Percentiles rank a stretch among this genome's conserved stretches.
These are phyloP conservation scores for Aspergillus caelatus DNA, from an alignment of 2,329 filamentous ascomycete species.

Conservation along the genomic window DNA sequence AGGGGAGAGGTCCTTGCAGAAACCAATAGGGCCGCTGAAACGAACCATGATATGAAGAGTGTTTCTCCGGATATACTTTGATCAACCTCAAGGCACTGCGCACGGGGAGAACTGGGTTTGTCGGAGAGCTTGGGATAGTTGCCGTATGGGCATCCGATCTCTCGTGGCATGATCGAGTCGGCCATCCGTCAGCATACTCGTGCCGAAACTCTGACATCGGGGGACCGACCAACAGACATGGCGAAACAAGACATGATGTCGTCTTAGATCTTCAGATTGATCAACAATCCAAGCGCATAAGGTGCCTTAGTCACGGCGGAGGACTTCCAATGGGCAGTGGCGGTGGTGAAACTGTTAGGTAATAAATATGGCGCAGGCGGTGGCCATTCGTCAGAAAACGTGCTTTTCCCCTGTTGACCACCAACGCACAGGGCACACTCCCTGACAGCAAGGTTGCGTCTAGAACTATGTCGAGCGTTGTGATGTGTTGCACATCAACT, in stretches of 20 bases:
- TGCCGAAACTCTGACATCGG: conserved; percentile 17
- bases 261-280: conserved; percentile 7
- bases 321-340: conserved; percentile 18
- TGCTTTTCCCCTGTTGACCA: conserved; percentile 5
- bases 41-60: background rate
- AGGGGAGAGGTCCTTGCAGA: background rate
- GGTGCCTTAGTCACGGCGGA: conserved; percentile 5
- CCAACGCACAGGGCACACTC: conserved; percentile 9
- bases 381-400: conserved; percentile 28
- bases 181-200: conserved; percentile 13
- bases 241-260: background rate
- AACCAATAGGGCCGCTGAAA: background rate
- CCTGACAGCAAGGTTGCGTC: conserved; percentile 16
- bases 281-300: conserved; percentile 6
- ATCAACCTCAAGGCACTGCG: background rate
- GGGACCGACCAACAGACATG: conserved; percentile 12
- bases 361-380: conserved; percentile 27
- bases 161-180: conserved; percentile 19
- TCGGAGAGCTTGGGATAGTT: background rate
- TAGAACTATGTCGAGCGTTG: conserved; percentile 18
- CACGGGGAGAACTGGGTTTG: background rate
- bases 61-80: background rate
- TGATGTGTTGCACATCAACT: conserved; percentile 1
- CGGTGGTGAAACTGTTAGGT: conserved; percentile 35
- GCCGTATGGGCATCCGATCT: conserved; percentile 10